These are phyloP conservation scores for Smithsoniella earleae DNA, from an alignment of 163 green algal genomes.

Conservation along the genomic window DNA sequence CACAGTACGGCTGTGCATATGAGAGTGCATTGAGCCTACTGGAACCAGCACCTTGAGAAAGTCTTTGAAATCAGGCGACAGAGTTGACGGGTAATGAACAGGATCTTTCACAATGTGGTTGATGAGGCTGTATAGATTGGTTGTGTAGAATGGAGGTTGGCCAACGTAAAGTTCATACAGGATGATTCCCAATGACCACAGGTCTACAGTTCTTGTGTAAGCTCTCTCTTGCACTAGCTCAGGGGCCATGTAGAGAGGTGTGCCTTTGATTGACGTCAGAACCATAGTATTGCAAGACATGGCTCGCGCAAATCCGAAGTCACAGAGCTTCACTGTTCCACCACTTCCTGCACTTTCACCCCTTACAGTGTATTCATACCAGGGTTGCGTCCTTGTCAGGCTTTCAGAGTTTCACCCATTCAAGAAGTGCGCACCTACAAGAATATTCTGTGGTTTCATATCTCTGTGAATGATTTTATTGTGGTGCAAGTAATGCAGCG, in stretches of 20 bases:
- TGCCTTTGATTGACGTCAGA: constrained; percentile 95
- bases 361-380: no score
- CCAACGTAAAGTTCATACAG: constrained; percentile 95
- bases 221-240: constrained; percentile 97
- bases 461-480: constrained; percentile 97
- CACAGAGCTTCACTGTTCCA: constrained; percentile 91
- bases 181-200: constrained; percentile 97
- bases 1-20: constrained; percentile 13
- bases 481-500: constrained; percentile 91
- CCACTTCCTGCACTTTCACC: constrained; percentile 31
- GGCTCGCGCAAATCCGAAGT: constrained; percentile 98
- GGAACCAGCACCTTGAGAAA: constrained; percentile 80
- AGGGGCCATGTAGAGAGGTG: constrained; percentile 98
- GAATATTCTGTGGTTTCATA: constrained; percentile 99
- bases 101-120: constrained; percentile 88
- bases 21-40: no score
- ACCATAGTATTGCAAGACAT: constrained; percentile 90
- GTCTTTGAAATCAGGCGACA: constrained; percentile 75
- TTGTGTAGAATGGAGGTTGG: constrained; percentile 97
- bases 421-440: constrained; percentile 74
- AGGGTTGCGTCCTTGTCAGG: no score
- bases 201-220: constrained; percentile 86
- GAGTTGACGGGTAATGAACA: constrained; percentile 79
- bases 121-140: constrained; percentile 92
- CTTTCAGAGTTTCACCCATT: no score